Conservation (phyloP, 148 eudicot genomes). For the Polygonum aviculare region DNA sequence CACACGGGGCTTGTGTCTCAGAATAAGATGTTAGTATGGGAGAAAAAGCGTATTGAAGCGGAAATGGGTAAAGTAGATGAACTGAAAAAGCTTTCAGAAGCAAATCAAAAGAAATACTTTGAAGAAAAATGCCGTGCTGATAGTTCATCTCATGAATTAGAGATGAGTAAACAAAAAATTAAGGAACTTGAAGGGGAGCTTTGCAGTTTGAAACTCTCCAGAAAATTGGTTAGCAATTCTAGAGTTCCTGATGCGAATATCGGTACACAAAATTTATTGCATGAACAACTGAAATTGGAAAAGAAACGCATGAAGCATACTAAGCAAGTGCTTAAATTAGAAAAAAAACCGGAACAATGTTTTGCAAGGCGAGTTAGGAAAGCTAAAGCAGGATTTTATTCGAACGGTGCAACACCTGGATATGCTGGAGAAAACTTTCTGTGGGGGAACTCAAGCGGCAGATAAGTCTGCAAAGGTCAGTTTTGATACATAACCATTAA, state of each 20-base stretch:
- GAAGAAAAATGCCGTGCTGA: constrained; percentile 54
- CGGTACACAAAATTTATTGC: constrained; percentile 39
- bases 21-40: constrained; percentile 5
- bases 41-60: constrained; percentile 20
- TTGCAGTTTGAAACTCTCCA: constrained; percentile 16
- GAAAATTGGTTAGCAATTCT: constrained; percentile 19
- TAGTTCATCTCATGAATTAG: constrained; percentile 37
- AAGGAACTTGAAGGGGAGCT: constrained; percentile 32
- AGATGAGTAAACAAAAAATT: constrained; percentile 22
- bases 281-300: constrained; percentile 60
- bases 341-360: constrained; percentile 40
- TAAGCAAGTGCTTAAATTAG: constrained; percentile 57
- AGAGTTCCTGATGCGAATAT: constrained; percentile 16
- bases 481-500: constrained; percentile 7
- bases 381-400: constrained; percentile 38
- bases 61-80: constrained; percentile 45
- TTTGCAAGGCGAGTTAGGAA: constrained; percentile 38
- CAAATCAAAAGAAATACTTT: constrained; percentile 26
- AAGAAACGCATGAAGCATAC: constrained; percentile 68
- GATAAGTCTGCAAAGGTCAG: constrained; percentile 42
- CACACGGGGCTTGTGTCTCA: neutral
- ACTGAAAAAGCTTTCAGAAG: constrained; percentile 31
- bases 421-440: constrained; percentile 30
- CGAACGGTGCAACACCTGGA: constrained; percentile 39
- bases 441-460: constrained; percentile 28